Percentiles rank a stretch among this genome's conserved stretches.
Evolutionary conservation across 345 rosid genomes (phyloP).

Genomic region (Odontarrhena argentea): DNA sequence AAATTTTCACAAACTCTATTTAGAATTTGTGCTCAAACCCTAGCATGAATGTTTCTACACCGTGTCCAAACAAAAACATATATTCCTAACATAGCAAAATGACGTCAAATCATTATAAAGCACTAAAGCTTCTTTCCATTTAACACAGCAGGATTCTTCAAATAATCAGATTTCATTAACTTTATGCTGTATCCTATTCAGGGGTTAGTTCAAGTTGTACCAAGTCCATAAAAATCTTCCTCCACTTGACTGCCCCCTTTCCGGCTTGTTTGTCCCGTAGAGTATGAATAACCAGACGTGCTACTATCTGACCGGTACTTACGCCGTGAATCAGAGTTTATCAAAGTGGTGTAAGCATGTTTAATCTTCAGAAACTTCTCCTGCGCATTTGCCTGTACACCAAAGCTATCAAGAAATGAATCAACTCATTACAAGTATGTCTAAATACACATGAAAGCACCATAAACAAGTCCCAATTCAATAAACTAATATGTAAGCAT

Average conservation of each 20-base stretch:
- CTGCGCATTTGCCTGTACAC: slow-evolving; percentile 74
- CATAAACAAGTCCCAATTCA: slow-evolving; percentile 1
- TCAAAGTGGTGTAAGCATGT: slow-evolving; percentile 57
- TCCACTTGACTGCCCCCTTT: slow-evolving; percentile 46
- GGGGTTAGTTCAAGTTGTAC: slow-evolving; percentile 46
- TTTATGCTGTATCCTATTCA: not conserved
- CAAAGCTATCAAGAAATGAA: slow-evolving; percentile 18
- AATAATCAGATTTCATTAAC: slow-evolving; percentile 9
- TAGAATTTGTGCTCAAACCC: slow-evolving; percentile 8
- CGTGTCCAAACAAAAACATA: not conserved
- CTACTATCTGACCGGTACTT: slow-evolving; percentile 52
- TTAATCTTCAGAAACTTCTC: slow-evolving; percentile 55
- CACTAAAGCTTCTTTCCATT: not conserved
- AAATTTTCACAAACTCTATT: slow-evolving; percentile 6
- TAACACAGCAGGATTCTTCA: not conserved
- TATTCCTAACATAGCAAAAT: slow-evolving; percentile 5
- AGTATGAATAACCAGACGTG: slow-evolving; percentile 63
- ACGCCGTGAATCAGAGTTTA: slow-evolving; percentile 69
- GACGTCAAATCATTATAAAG: slow-evolving; percentile 3
- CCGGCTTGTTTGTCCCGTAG: slow-evolving; percentile 49
- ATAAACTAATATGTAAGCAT: slow-evolving; percentile 1
- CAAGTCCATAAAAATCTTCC: slow-evolving; percentile 91
- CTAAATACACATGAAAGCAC: not conserved
- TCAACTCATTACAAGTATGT: not conserved
- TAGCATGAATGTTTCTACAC: not conserved